Evolutionary conservation across 2,329 filamentous ascomycete genomes (phyloP).

Genomic region (Colletotrichum trifolii): DNA sequence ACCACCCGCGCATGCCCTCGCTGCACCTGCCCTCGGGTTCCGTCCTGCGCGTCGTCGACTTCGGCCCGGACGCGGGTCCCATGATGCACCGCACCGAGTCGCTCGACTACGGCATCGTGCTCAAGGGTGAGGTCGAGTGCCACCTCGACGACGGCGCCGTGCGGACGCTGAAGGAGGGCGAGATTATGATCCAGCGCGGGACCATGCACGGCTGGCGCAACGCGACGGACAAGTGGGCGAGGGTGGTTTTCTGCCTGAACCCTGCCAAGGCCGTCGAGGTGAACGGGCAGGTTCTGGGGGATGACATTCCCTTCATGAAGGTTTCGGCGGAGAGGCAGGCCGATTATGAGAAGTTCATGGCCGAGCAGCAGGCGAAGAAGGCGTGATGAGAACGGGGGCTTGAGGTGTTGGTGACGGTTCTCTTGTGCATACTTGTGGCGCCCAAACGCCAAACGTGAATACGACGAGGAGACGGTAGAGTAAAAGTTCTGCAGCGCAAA

Average conservation of each 20-base stretch:
- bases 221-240: conserved; percentile 32
- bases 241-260: conserved; percentile 42
- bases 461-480: too few species aligned
- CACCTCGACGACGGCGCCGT: conserved; percentile 55
- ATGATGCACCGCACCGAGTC: conserved; percentile 58
- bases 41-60: conserved; percentile 37
- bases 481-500: too few species aligned
- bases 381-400: not conserved
- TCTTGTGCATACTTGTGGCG: too few species aligned
- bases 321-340: conserved; percentile 30
- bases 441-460: too few species aligned
- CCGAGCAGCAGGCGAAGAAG: conserved; percentile 23
- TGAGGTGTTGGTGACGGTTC: too few species aligned
- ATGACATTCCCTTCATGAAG: conserved; percentile 31
- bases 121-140: conserved; percentile 58
- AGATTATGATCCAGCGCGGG: conserved; percentile 58
- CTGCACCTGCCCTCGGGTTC: conserved; percentile 34
- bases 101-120: conserved; percentile 58
- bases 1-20: conserved; percentile 33
- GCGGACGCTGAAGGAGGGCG: conserved; percentile 51
- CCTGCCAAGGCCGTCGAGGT: conserved; percentile 49
- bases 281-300: conserved; percentile 29
- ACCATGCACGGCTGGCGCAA: conserved; percentile 51
- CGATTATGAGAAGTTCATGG: conserved; percentile 31
- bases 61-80: conserved; percentile 32